Base-by-base conservation (phyloP, 2,329 filamentous ascomycete species). In the Phoma herbarum region DNA sequence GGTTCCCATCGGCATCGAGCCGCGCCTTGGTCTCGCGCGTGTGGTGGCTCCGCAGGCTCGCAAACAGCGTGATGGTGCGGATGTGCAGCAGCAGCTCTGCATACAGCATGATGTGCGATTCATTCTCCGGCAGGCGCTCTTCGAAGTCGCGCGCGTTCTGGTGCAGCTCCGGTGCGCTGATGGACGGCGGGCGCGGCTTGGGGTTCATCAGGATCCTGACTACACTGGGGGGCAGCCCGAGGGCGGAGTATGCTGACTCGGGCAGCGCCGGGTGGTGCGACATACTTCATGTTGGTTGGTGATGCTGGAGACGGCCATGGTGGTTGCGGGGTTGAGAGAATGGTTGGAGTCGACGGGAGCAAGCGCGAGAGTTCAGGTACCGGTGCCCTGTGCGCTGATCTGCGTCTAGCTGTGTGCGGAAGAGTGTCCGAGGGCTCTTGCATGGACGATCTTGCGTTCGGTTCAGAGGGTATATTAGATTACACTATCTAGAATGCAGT, bases 81-180 rank as follows among this genome's bases (percentile, higher is more conserved):
- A 88, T 86, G 62, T 88, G 83, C 33, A 85, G 80, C 35, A 88
- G 77, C 16, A 86, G 80, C 71, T 89, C 86, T 23, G 85, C 84
- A 63, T 88, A 87, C 14, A 88, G 77, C 16, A 66, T 67, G 44
- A 77, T 77, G 35, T 64, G 66, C 16, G 70, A 66, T 49, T 75
- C 68, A 62, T 75, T 73, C 26, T 66, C 64, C 20, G 64, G 62
- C 37, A 75, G 67, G n/a, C 65, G 66, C 25, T 63, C 53, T 29
- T 59, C 61, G 33, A 63, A 63, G 51, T 68, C 62, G 42, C 64
- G 65, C 23, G 63, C 64, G 54, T 64, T 66, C 53, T 75, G 69
- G 22, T 75, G 68, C 37, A 74, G 56, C 56, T 75, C 75, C 14
- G 71, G 72, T 3, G 74, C 69, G 18, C 67, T 70, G 37, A 63